Percentiles rank a stretch among this genome's conserved stretches.
phyloP scores from a whole-genome alignment of 768 basidiomycete genomes.

The Lactarius akahatsu region DNA sequence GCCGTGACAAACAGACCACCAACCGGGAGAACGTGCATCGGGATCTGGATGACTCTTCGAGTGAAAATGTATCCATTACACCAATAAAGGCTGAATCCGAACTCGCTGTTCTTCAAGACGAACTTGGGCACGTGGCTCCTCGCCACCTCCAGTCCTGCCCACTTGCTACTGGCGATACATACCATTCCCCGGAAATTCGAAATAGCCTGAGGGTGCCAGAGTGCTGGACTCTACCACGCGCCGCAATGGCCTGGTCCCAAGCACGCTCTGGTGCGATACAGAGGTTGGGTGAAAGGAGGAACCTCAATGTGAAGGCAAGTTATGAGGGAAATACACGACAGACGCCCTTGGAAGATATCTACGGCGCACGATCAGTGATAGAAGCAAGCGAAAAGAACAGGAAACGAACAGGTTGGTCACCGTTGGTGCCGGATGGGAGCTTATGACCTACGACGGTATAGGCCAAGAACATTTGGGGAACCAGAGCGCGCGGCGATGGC shows the following conservation, averaged over 20 bases:
- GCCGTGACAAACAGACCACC: constrained; percentile 62
- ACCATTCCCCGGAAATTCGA: constrained; percentile 76
- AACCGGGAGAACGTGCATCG: constrained; percentile 60
- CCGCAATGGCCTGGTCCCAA: constrained; percentile 79
- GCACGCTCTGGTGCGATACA: constrained; percentile 73
- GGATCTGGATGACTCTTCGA: constrained; percentile 56
- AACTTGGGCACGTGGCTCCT: constrained; percentile 43
- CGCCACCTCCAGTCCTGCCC: constrained; percentile 38
- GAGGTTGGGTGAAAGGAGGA: constrained; percentile 83
- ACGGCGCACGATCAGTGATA: constrained; percentile 6
- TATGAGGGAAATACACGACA: constrained; percentile 72
- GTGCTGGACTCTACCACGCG: constrained; percentile 73
- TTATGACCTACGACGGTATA: no score
- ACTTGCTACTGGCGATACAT: constrained; percentile 48
- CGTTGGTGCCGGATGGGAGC: no score
- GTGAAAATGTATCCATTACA: constrained; percentile 23
- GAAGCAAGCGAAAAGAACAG: constrained; percentile 42
- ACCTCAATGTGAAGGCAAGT: constrained; percentile 69
- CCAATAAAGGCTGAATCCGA: not conserved
- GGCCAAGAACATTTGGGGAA: no score
- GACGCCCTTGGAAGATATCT: constrained; percentile 57
- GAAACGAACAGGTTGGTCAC: no score
- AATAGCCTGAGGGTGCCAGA: constrained; percentile 82
- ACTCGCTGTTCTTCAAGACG: constrained; percentile 48
- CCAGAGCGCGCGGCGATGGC: no score